Evolutionary conservation across 1,284 basidiomycete genomes (phyloP).

Genomic region (Neonothopanus nambi): DNA sequence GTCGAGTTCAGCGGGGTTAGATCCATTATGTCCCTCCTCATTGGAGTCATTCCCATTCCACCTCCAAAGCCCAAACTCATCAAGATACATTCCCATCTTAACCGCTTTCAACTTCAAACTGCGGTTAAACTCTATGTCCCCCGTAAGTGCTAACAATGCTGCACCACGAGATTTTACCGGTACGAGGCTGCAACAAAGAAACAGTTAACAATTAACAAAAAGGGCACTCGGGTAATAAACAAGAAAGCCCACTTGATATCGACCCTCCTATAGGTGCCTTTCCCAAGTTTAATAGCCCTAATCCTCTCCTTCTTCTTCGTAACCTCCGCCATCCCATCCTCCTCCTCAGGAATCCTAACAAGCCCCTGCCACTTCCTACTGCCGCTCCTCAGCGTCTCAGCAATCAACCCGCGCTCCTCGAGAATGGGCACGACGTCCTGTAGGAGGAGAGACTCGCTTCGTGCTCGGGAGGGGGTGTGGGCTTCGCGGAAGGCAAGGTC

Average conservation of each 20-base stretch:
- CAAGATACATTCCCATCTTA: slow-evolving; percentile 45
- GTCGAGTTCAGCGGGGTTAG: no score
- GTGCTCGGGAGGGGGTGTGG: slow-evolving; percentile 13
- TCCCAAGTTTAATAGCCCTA: slow-evolving; percentile 27
- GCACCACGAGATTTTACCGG: slow-evolving; percentile 50
- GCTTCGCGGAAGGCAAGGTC: slow-evolving; percentile 13
- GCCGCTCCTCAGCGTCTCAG: slow-evolving; percentile 30
- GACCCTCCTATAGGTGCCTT: slow-evolving; percentile 41
- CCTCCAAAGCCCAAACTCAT: slow-evolving; percentile 60
- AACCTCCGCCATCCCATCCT: slow-evolving; percentile 21
- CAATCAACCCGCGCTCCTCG: slow-evolving; percentile 42
- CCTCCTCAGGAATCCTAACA: slow-evolving; percentile 41
- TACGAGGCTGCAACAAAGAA: slow-evolving; percentile 39
- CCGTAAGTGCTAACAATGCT: slow-evolving; percentile 51
- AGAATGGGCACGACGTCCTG: slow-evolving; percentile 39
- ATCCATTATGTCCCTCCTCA: no score
- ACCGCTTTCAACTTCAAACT: slow-evolving; percentile 42
- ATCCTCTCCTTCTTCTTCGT: slow-evolving; percentile 29
- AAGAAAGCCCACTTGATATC: slow-evolving; percentile 42
- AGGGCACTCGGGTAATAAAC: background rate
- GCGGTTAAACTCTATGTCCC: slow-evolving; percentile 46
- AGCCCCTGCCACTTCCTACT: slow-evolving; percentile 49
- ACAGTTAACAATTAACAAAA: background rate
- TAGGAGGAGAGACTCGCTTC: slow-evolving; percentile 28
- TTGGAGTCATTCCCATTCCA: slow-evolving; percentile 41